phyloP scores from a whole-genome alignment of 2,329 filamentous ascomycete species.

The Leptographium procerum region DNA sequence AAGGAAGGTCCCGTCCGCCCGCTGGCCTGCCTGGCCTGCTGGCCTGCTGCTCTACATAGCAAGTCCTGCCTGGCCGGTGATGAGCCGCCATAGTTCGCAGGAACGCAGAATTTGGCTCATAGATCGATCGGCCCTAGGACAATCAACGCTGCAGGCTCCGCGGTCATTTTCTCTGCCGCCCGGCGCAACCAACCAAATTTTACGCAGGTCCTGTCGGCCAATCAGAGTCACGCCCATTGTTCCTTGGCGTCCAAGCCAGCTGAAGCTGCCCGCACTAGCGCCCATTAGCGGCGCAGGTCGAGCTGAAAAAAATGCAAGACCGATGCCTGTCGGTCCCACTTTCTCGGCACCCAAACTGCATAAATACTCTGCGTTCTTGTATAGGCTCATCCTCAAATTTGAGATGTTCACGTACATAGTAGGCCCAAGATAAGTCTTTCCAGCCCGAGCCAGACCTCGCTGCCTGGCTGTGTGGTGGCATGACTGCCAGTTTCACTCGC shows the following conservation, averaged over 20 bases:
- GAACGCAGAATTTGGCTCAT: background rate
- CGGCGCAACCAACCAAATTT: background rate
- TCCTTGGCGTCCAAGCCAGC: constrained; percentile 8
- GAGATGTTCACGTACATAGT: too few relatives aligned
- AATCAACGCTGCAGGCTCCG: background rate
- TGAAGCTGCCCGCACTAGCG: constrained; percentile 8
- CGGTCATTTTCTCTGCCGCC: background rate
- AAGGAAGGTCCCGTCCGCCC: background rate
- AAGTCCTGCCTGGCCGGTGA: too few relatives aligned
- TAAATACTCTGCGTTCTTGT: too few relatives aligned
- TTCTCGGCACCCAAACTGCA: constrained; percentile 4
- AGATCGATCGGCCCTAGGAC: background rate
- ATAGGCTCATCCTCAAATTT: background rate
- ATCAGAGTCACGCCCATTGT: background rate
- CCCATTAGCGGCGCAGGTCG: constrained; percentile 4
- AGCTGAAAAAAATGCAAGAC: constrained; percentile 8
- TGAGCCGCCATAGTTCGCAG: background rate
- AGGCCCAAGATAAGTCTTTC: too few relatives aligned
- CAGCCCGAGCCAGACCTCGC: background rate
- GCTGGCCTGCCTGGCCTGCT: too few relatives aligned
- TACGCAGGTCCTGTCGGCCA: background rate
- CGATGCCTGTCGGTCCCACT: background rate
- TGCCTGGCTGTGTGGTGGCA: background rate
- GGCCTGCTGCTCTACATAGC: too few relatives aligned
- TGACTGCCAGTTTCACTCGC: background rate